A percentile compares a stretch with the other conserved stretches of the same genome.
Evolutionary conservation across 2,329 filamentous ascomycete genomes (phyloP).

Genomic region (Curvularia sp.): DNA sequence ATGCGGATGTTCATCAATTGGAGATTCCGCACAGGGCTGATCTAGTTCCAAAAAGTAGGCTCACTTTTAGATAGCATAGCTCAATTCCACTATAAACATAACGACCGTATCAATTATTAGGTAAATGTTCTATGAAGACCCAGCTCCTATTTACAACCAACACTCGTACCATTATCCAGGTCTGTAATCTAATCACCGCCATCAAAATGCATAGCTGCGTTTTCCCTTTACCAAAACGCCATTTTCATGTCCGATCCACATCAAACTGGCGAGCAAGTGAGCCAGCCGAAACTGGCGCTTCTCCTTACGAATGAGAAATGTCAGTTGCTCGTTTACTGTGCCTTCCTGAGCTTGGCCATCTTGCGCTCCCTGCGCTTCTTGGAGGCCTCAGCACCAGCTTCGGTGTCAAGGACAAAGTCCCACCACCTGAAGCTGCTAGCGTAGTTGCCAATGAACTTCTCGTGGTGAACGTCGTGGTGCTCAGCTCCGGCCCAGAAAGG

Average conservation of each 20-base stretch:
- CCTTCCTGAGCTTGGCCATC: conserved; percentile 66
- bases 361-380: conserved; percentile 83
- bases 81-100: conserved; percentile 9
- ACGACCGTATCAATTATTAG: conserved; percentile 42
- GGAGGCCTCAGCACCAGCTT: conserved; percentile 85
- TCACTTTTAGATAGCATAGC: not conserved
- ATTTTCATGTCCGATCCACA: conserved; percentile 20
- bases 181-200: conserved; percentile 23
- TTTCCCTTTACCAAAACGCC: conserved; percentile 35
- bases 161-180: conserved; percentile 37
- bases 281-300: conserved; percentile 14
- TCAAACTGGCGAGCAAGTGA: conserved; percentile 8
- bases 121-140: conserved; percentile 31
- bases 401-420: conserved; percentile 93
- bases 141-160: conserved; percentile 28
- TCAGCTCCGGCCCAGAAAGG: conserved; percentile 98
- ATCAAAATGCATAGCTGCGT: conserved; percentile 23
- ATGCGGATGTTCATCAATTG: not conserved
- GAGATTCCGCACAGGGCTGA: not conserved
- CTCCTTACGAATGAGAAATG: not conserved
- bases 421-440: conserved; percentile 98
- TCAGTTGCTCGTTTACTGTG: conserved; percentile 40
- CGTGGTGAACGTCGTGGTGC: conserved; percentile 96
- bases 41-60: not conserved
- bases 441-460: conserved; percentile 99